Base-by-base conservation (phyloP, 169 alveolate genomes). In the Plasmodium blacklocki region DNA sequence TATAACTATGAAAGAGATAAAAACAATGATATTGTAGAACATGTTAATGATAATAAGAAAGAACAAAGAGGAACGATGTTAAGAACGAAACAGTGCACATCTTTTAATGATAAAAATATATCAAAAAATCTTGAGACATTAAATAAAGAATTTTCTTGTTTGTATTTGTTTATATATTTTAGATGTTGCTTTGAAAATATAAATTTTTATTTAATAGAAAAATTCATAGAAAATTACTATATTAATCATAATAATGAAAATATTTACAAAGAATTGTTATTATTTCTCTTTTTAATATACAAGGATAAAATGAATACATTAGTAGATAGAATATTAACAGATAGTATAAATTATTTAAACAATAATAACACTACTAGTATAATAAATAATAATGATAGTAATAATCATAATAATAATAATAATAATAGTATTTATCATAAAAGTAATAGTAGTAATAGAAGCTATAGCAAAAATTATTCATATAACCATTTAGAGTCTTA, bases 201-300 rank as follows among this genome's bases (percentile, higher is more conserved):
- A n/a, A 72, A 58, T 86, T 86, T 86, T 86, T 86, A 86, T 60
- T 72, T 73, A 49, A 86, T 86, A 60, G 92, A 86, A 86, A 86
- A 86, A 86, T 73, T 72, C 73, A 70, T 86, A 32, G 87, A 86
- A 67, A 70, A 67, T 62, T 72, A 86, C 49, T 86, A 86, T 56
- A 72, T 43, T 23, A 86, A 60, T 74, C 70, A 86, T 2, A 64
- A 74, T 49, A 86, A 71, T 19, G 91, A 83, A 43, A 86, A 67
- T 66, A 63, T 86, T 19, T 73, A 72, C 26, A 86, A 73, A 54
- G 92, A 86, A 54, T 64, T 86, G 43, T 59, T 71, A 49, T 64
- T 86, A 54, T 86, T 86, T 60, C 50, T 86, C 18, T 73, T 86
- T 72, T 86, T 86, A 70, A 86, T 73, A 43, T 86, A 73, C 76